phyloP scores from a whole-genome alignment of 2,329 filamentous ascomycete species.

The Colletotrichum sidae region DNA sequence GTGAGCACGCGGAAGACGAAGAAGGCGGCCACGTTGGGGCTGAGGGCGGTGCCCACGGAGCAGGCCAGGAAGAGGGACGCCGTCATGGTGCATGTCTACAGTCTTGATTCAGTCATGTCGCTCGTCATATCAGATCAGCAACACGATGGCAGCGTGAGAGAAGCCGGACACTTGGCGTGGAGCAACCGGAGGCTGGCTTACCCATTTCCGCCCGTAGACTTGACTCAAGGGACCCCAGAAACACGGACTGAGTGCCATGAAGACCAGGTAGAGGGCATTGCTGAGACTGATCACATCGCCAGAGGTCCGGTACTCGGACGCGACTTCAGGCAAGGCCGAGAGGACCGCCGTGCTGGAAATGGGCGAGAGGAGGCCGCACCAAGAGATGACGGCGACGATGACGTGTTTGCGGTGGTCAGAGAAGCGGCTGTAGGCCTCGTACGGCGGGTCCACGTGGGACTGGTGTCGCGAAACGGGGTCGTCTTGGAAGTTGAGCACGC shows the following conservation, averaged over 20 bases:
- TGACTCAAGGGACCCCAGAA: constrained; percentile 76
- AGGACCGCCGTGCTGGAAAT: constrained; percentile 80
- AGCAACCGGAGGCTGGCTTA: constrained; percentile 43
- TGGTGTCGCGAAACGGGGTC: constrained; percentile 18
- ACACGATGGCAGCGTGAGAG: neutral
- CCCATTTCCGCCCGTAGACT: constrained; percentile 63
- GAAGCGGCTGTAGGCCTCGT: constrained; percentile 74
- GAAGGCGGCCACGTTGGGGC: constrained; percentile 73
- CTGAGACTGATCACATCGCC: constrained; percentile 72
- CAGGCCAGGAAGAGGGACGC: constrained; percentile 68
- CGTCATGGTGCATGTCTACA: constrained; percentile 36
- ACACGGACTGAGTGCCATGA: constrained; percentile 75
- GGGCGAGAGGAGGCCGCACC: constrained; percentile 81
- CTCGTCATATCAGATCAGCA: neutral
- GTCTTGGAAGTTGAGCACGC: constrained; percentile 25
- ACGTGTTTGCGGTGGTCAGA: constrained; percentile 70
- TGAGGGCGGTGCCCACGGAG: constrained; percentile 73
- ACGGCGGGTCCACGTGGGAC: constrained; percentile 51
- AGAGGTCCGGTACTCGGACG: constrained; percentile 71
- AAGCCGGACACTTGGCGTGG: neutral
- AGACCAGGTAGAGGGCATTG: constrained; percentile 78
- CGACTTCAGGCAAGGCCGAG: constrained; percentile 80
- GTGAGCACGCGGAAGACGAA: constrained; percentile 78
- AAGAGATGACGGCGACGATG: constrained; percentile 77
- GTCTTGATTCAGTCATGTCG: constrained; percentile 1